Percentiles rank a stretch among this genome's conserved stretches.
Conservation (phyloP, 2,329 filamentous ascomycete species). For the Phialophora verrucosa region DNA sequence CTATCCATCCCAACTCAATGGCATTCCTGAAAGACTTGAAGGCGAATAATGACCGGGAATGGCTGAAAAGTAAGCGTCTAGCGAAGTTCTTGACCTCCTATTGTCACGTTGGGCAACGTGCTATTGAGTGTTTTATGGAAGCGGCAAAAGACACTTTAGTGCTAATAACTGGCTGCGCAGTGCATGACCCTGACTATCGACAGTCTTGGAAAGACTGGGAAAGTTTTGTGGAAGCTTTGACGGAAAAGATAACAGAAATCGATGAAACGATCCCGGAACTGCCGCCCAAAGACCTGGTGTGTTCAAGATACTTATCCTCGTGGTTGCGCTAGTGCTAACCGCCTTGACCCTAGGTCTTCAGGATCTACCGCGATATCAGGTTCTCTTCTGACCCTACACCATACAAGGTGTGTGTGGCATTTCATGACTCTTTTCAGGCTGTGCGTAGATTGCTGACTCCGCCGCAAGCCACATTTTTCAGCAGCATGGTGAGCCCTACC, state of each 20-base stretch:
- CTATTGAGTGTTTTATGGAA: neutral
- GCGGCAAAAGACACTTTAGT: neutral
- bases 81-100: slow-evolving; percentile 46
- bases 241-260: slow-evolving; percentile 69
- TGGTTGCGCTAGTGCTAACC: slow-evolving; percentile 21
- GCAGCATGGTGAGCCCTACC: slow-evolving; percentile 70
- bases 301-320: slow-evolving; percentile 35
- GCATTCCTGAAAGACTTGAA: slow-evolving; percentile 65
- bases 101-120: neutral
- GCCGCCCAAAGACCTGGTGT: slow-evolving; percentile 78
- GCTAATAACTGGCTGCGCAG: slow-evolving; percentile 51
- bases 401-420: slow-evolving; percentile 71
- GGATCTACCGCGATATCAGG: slow-evolving; percentile 84
- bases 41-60: slow-evolving; percentile 66
- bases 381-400: slow-evolving; percentile 80
- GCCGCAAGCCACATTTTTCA: slow-evolving; percentile 73
- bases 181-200: slow-evolving; percentile 79
- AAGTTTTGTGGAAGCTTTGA: slow-evolving; percentile 74
- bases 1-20: slow-evolving; percentile 68
- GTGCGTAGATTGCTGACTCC: slow-evolving; percentile 24
- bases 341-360: slow-evolving; percentile 65
- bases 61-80: slow-evolving; percentile 58
- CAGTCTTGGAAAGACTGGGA: slow-evolving; percentile 80
- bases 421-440: neutral
- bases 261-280: slow-evolving; percentile 87